Percentiles rank a stretch among this genome's conserved stretches.
phyloP scores from a whole-genome alignment of 768 basidiomycete genomes.

The Kondoa malvinella region DNA sequence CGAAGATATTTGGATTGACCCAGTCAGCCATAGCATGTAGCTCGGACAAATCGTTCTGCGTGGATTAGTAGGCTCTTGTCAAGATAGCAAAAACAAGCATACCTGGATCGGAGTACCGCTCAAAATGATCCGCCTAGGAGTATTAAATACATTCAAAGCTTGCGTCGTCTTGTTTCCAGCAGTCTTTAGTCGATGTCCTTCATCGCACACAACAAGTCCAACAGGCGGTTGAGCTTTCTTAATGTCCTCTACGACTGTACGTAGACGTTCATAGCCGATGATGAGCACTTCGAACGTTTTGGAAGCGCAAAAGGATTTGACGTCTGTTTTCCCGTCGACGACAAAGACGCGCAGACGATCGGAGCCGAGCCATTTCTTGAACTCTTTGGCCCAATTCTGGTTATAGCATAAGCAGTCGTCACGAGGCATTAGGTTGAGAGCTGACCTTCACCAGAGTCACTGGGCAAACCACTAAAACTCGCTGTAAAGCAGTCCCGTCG shows the following conservation, averaged over 20 bases:
- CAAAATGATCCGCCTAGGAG: conserved; percentile 63
- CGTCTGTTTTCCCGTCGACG: conserved; percentile 42
- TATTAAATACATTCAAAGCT: conserved; percentile 64
- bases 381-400: conserved; percentile 90
- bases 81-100: not conserved
- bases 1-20: conserved; percentile 79
- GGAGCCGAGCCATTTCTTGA: conserved; percentile 68
- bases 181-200: conserved; percentile 87
- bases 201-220: conserved; percentile 85
- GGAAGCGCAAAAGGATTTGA: conserved; percentile 62
- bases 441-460: conserved; percentile 69
- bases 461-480: conserved; percentile 82
- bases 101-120: conserved; percentile 79
- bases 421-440: conserved; percentile 11
- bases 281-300: conserved; percentile 45
- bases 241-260: conserved; percentile 28
- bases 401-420: not conserved
- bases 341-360: conserved; percentile 42
- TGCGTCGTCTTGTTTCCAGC: conserved; percentile 74
- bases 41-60: conserved; percentile 74
- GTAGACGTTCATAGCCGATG: conserved; percentile 64
- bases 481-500: conserved; percentile 43
- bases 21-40: conserved; percentile 97
- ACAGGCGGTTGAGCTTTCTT: conserved; percentile 50
- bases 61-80: not conserved